Evolutionary conservation across 208 protist species (phyloP), one percentile per base, ranked within the genome.

Genomic region (Wallacemonas sp.): DNA sequence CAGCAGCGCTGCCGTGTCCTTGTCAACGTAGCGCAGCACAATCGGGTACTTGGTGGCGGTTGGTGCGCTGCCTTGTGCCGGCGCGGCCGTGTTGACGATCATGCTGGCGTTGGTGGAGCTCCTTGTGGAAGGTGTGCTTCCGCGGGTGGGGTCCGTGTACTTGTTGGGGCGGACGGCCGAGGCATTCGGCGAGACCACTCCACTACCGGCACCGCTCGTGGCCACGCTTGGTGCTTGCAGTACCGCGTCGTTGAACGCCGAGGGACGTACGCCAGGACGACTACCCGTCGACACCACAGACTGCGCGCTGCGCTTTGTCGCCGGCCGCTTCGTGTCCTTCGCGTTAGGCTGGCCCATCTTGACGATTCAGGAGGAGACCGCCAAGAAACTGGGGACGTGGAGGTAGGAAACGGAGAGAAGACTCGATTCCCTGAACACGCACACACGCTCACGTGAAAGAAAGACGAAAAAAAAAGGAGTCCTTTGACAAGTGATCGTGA

Each of bases 21-120:
- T 77, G 68, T 87, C 85, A 1, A 72, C 64, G 63, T 94, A 94
- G 55, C 85, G 85, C 38, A 94, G 58, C 10, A 94, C 89, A 24
- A 91, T 81, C 13, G 89, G 89, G 68, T 79, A 94, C 24, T 68
- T 80, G n/a, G 26, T 2, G n/a, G 59, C 60, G 24, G 45, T 46
- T 0, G 41, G 21, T 57, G 66, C 53, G 2, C 69, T 62, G 69
- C 63, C 32, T 29, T 33, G 65, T 17, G 68, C 10, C 26, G 52
- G 21, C 15, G n/a, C 12, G 27, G 30, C 63, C n/a, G 24, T 39
- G 36, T 6, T 27, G 17, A 29, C 42, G n/a, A 3, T 60, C 34
- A 21, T 66, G 71, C 53, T 62, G 37, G 30, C 24, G 55, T 37
- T 62, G 12, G 3, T 62, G 24, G 39, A 34, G 38, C 55, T 62